These are phyloP conservation scores for Paraurostyla sp. DNA, from an alignment of 73 alveolate genomes.

Conservation along the genomic window DNA sequence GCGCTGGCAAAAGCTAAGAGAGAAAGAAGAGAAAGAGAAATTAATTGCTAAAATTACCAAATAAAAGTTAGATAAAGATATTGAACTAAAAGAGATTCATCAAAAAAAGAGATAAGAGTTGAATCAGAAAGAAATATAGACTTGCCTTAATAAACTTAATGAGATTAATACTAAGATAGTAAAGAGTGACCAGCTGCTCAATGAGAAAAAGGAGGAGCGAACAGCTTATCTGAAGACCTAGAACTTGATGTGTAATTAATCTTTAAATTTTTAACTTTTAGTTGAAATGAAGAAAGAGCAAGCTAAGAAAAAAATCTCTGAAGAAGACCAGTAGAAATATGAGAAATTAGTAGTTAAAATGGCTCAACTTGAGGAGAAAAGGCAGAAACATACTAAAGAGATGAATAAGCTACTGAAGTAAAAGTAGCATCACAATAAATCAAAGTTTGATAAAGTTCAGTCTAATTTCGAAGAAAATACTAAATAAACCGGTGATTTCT, in stretches of 20 bases:
- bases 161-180: slow-evolving; percentile 11
- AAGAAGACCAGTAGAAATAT: neutral
- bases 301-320: neutral
- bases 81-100: neutral
- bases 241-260: neutral
- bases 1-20: neutral
- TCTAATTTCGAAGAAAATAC: neutral
- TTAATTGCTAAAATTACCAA: neutral
- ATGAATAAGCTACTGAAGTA: neutral
- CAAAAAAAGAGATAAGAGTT: slow-evolving; percentile 6
- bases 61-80: slow-evolving; percentile 5
- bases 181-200: neutral
- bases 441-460: neutral
- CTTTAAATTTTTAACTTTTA: neutral
- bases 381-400: neutral
- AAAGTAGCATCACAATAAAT: neutral
- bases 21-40: neutral
- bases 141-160: neutral
- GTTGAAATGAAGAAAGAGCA: slow-evolving; percentile 27
- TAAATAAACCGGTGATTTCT: neutral
- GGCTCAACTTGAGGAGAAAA: slow-evolving; percentile 8
- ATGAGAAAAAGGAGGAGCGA: slow-evolving; percentile 1
- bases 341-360: neutral
- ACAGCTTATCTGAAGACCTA: slow-evolving; percentile 1
- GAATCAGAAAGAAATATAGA: slow-evolving; percentile 6